phyloP scores from a whole-genome alignment of 805 yeast genomes.

The Candida maris region DNA sequence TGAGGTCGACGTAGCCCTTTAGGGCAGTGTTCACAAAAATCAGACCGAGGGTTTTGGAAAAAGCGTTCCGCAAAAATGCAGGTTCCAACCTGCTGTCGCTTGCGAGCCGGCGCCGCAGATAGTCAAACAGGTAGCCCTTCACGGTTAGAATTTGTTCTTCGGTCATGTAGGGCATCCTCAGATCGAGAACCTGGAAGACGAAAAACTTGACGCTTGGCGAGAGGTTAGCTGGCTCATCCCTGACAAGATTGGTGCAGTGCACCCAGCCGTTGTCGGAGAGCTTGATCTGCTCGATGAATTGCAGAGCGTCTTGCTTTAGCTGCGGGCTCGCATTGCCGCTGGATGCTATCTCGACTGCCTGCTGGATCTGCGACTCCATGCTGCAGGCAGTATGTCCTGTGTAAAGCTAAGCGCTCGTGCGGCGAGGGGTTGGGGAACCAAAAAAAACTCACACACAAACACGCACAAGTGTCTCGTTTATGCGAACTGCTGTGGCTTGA shows the following conservation, averaged over 20 bases:
- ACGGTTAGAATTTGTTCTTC: conserved; percentile 44
- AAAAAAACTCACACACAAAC: too few species aligned
- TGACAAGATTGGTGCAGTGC: conserved; percentile 48
- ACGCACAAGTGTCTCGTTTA: not conserved
- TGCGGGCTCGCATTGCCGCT: conserved; percentile 60
- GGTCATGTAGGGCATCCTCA: conserved; percentile 42
- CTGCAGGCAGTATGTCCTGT: too few species aligned
- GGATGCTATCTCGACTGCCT: conserved; percentile 82
- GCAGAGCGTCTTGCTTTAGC: conserved; percentile 58
- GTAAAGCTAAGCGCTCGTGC: too few species aligned
- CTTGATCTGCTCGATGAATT: conserved; percentile 51
- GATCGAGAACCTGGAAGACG: conserved; percentile 65
- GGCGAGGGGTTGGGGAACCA: too few species aligned
- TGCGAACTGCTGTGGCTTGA: too few species aligned
- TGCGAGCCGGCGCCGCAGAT: conserved; percentile 33
- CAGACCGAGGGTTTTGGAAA: conserved; percentile 52
- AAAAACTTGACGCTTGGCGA: conserved; percentile 62
- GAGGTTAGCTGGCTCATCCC: conserved; percentile 28
- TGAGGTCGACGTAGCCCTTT: conserved; percentile 46
- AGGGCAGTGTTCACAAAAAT: conserved; percentile 49
- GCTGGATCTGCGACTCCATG: conserved; percentile 63
- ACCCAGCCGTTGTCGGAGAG: conserved; percentile 53
- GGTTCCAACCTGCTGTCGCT: conserved; percentile 32
- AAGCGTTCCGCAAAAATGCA: conserved; percentile 48
- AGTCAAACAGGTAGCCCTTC: conserved; percentile 46